Conservation (phyloP, 139 green algal species). For the Closterium sp. region DNA sequence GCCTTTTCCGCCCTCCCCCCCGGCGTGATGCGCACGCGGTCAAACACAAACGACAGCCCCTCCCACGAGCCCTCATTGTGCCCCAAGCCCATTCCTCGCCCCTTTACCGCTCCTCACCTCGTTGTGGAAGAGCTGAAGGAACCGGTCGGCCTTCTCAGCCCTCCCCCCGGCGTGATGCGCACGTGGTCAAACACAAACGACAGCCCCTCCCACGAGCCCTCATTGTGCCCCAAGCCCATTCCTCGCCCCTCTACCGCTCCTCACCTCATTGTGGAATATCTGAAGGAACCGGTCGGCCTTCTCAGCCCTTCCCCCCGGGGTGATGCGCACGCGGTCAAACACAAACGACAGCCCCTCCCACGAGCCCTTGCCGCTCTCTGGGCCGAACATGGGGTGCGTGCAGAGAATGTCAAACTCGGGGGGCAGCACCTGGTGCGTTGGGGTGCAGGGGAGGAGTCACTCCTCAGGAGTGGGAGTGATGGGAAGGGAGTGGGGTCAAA, state of each 20-base stretch:
- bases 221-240: too few species aligned
- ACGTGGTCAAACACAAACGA: slow-evolving; percentile 89
- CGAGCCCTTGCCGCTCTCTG: too few species aligned
- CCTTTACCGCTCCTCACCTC: slow-evolving; percentile 28
- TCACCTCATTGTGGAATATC: slow-evolving; percentile 49
- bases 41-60: slow-evolving; percentile 79
- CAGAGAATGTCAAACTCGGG: too few species aligned
- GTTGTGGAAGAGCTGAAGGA: slow-evolving; percentile 48
- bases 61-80: slow-evolving; percentile 82
- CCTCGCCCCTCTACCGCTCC: neutral
- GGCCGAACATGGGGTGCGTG: too few species aligned
- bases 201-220: slow-evolving; percentile 73
- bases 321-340: slow-evolving; percentile 84
- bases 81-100: neutral
- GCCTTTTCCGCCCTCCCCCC: slow-evolving; percentile 18
- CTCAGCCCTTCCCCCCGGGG: slow-evolving; percentile 10
- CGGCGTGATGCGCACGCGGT: slow-evolving; percentile 72
- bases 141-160: slow-evolving; percentile 31
- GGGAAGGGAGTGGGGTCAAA: too few species aligned
- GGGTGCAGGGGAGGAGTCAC: too few species aligned
- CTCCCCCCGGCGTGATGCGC: slow-evolving; percentile 50
- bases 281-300: slow-evolving; percentile 45
- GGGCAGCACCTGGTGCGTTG: too few species aligned
- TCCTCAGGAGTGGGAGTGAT: too few species aligned
- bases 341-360: slow-evolving; percentile 80